phyloP scores from a whole-genome alignment of 2,329 filamentous ascomycete species.

The Ramularia endophylla region DNA sequence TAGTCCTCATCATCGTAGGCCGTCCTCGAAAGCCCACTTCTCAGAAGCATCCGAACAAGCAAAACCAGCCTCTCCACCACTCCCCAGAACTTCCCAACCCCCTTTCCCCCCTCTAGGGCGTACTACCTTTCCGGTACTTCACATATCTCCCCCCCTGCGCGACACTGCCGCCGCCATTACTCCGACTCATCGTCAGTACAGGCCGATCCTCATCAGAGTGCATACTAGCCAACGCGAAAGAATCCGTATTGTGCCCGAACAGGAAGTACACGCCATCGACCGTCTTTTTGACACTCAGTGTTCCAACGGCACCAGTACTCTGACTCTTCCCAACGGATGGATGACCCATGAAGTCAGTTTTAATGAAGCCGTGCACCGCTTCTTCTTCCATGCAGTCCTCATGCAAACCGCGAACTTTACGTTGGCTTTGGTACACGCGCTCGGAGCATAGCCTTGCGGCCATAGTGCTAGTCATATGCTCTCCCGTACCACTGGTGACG shows the following conservation, averaged over 20 bases:
- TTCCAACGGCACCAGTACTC: conserved; percentile 81
- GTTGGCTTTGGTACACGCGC: conserved; percentile 64
- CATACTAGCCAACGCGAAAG: conserved; percentile 80
- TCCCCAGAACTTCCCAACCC: too few relatives aligned
- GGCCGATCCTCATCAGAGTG: conserved; percentile 68
- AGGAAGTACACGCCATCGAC: conserved; percentile 72
- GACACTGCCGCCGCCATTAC: conserved; percentile 44
- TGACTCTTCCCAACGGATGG: conserved; percentile 75
- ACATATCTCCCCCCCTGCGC: conserved; percentile 25
- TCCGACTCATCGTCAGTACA: conserved; percentile 82
- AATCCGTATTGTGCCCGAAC: conserved; percentile 95
- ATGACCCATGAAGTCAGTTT: conserved; percentile 88
- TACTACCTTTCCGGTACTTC: conserved; percentile 8
- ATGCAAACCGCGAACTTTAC: conserved; percentile 57
- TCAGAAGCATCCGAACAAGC: too few relatives aligned
- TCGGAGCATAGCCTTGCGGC: conserved; percentile 83
- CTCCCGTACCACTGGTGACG: conserved; percentile 90
- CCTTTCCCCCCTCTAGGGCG: too few relatives aligned
- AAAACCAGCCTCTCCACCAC: too few relatives aligned
- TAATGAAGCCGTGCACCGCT: conserved; percentile 69
- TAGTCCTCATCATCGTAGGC: too few relatives aligned
- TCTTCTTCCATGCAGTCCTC: conserved; percentile 51
- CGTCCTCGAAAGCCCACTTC: too few relatives aligned
- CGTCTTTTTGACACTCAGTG: conserved; percentile 84
- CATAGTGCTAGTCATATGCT: conserved; percentile 96